Evolutionary conservation across 495 filamentous ascomycete genomes (phyloP).

Genomic region (Aspergillus funiculosus): DNA sequence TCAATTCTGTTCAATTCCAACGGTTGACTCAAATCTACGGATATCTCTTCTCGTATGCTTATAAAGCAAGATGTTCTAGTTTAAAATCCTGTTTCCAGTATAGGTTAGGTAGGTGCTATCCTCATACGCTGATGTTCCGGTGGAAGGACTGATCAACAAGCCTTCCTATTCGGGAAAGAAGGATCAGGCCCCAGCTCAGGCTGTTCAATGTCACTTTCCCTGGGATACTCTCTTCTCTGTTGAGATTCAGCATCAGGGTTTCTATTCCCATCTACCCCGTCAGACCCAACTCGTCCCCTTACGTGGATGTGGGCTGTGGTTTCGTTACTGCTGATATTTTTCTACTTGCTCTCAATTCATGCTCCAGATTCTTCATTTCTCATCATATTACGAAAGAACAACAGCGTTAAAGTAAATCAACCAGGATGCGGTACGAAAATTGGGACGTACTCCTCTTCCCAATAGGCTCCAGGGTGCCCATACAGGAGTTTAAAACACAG

Average conservation of each 20-base stretch:
- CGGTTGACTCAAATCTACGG: no score
- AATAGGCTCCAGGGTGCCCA: constrained; percentile 53
- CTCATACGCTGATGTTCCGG: no score
- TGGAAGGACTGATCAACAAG: no score
- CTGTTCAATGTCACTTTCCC: no score
- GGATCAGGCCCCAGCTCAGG: no score
- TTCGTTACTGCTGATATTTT: constrained; percentile 19
- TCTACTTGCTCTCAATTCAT: constrained; percentile 10
- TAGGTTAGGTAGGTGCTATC: no score
- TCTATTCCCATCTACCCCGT: neutral
- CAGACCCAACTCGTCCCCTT: constrained; percentile 4
- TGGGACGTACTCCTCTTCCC: constrained; percentile 88
- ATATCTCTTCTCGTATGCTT: no score
- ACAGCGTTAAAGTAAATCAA: constrained; percentile 7
- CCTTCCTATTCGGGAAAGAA: no score
- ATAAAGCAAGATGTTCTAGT: no score
- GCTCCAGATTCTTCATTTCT: constrained; percentile 16
- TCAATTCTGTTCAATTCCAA: neutral
- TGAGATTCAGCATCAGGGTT: no score
- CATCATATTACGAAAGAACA: constrained; percentile 12
- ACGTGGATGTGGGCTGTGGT: constrained; percentile 10
- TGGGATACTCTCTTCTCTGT: no score
- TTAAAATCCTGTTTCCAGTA: no score
- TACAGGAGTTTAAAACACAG: constrained; percentile 82
- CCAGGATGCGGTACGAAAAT: constrained; percentile 70